phyloP scores from a whole-genome alignment of 805 yeast species.

The Kodamaea lidongshanica region DNA sequence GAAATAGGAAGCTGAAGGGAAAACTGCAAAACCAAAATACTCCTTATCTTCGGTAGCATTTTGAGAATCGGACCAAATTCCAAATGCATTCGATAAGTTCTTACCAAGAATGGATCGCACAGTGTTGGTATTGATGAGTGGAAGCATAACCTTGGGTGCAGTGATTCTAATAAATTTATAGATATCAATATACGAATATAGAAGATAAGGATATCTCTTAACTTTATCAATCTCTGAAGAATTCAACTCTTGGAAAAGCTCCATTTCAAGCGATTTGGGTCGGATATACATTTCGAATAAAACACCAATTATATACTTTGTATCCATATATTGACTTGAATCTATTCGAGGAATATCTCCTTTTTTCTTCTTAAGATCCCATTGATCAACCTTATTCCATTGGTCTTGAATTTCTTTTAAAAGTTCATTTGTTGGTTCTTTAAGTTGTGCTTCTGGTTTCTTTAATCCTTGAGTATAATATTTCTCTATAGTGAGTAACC shows the following conservation, averaged over 20 bases:
- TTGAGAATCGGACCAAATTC: conserved; percentile 49
- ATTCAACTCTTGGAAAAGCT: conserved; percentile 39
- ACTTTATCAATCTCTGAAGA: conserved; percentile 47
- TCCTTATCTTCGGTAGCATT: conserved; percentile 41
- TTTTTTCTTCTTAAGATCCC: conserved; percentile 25
- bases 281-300: conserved; percentile 25
- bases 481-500: conserved; percentile 34
- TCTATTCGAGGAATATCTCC: conserved; percentile 35
- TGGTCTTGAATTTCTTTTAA: conserved; percentile 13
- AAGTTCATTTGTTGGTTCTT: conserved; percentile 12
- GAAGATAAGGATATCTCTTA: conserved; percentile 39
- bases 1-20: conserved; percentile 60
- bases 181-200: conserved; percentile 41
- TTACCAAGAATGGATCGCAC: conserved; percentile 49
- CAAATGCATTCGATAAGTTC: conserved; percentile 64
- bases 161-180: conserved; percentile 43
- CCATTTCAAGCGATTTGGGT: conserved; percentile 15
- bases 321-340: conserved; percentile 48
- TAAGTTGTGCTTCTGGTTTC: conserved; percentile 20
- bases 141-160: conserved; percentile 26
- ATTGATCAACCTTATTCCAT: conserved; percentile 35
- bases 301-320: conserved; percentile 40
- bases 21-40: conserved; percentile 54
- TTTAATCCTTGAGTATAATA: conserved; percentile 16
- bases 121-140: conserved; percentile 28